Percentiles rank a stretch among this genome's conserved stretches.
phyloP scores from a whole-genome alignment of 257 asterid species.

The Solanum etuberosum region DNA sequence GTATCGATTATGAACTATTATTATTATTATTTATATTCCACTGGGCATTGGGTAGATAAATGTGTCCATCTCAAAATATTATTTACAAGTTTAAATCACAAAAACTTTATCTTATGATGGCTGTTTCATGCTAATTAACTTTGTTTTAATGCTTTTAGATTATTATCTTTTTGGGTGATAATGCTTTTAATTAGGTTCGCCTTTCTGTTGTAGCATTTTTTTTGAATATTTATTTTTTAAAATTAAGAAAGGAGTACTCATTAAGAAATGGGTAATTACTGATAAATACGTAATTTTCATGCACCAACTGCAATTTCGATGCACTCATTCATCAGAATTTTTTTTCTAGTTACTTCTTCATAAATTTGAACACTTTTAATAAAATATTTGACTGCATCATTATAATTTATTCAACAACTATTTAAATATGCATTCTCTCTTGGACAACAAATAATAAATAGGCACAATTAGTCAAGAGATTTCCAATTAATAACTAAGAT shows the following conservation, averaged over 20 bases:
- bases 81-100: background rate
- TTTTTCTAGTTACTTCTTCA: too few relatives aligned
- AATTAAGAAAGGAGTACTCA: background rate
- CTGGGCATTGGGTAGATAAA: background rate
- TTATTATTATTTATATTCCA: background rate
- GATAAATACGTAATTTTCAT: too few relatives aligned
- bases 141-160: background rate
- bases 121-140: background rate
- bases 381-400: too few relatives aligned
- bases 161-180: too few relatives aligned
- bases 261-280: background rate
- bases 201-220: background rate
- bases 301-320: too few relatives aligned
- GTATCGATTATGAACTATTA: conserved; percentile 7
- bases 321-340: too few relatives aligned
- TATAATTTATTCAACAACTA: too few relatives aligned
- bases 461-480: background rate
- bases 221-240: too few relatives aligned
- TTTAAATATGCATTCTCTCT: background rate
- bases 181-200: background rate
- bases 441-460: background rate
- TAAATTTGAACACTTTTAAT: too few relatives aligned
- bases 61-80: background rate
- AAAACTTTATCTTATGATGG: background rate
- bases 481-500: background rate